phyloP scores from a whole-genome alignment of 1,139 yeast species.

The Kurtzmaniella natalensis region DNA sequence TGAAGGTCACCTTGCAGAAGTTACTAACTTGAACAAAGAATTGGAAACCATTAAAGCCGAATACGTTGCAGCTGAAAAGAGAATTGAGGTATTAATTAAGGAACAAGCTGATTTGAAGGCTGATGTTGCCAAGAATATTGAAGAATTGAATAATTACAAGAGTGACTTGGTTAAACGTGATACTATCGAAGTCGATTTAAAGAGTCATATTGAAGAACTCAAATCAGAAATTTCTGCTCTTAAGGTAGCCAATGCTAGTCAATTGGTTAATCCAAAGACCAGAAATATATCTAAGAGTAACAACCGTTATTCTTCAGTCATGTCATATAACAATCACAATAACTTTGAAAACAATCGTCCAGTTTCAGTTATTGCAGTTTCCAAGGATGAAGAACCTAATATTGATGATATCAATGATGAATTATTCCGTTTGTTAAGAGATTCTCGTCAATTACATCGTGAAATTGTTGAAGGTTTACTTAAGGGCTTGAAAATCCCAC shows the following conservation, averaged over 20 bases:
- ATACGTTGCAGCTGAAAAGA: constrained; percentile 56
- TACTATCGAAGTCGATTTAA: constrained; percentile 65
- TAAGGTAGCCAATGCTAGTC: constrained; percentile 22
- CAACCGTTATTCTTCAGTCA: constrained; percentile 42
- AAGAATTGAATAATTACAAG: constrained; percentile 60
- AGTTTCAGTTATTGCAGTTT: constrained; percentile 56
- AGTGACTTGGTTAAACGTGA: constrained; percentile 59
- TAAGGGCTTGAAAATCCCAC: constrained; percentile 85
- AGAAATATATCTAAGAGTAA: constrained; percentile 24
- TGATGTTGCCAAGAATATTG: constrained; percentile 58
- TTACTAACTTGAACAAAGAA: constrained; percentile 53
- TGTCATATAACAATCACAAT: constrained; percentile 27
- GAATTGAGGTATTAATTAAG: constrained; percentile 59
- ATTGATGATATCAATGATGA: constrained; percentile 71
- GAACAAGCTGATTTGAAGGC: constrained; percentile 62
- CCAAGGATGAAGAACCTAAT: constrained; percentile 53
- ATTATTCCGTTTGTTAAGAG: constrained; percentile 67
- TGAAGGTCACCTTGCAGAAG: constrained; percentile 46
- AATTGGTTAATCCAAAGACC: constrained; percentile 24
- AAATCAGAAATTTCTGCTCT: constrained; percentile 60
- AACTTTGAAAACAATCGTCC: constrained; percentile 37
- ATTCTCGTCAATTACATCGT: constrained; percentile 71
- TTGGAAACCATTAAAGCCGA: constrained; percentile 54
- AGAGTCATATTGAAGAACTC: constrained; percentile 63
- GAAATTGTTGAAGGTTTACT: constrained; percentile 87